phyloP scores from a whole-genome alignment of 768 basidiomycete species.

The Tulasnella sp. region DNA sequence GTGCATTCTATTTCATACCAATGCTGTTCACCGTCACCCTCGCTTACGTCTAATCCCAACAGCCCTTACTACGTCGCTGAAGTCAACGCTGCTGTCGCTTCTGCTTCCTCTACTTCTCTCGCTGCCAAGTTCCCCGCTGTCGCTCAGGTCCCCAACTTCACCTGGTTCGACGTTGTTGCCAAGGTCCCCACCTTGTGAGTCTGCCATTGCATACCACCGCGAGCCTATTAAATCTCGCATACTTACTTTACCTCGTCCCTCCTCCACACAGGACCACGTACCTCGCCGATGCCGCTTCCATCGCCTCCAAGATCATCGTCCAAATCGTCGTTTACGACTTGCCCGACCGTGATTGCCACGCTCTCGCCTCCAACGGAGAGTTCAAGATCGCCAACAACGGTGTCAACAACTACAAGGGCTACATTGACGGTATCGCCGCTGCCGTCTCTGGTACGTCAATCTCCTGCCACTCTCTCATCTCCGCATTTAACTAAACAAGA shows the following conservation, averaged over 20 bases:
- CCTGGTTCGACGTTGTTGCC: slow-evolving; percentile 50
- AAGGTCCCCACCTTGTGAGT: slow-evolving; percentile 42
- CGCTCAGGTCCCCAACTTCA: slow-evolving; percentile 55
- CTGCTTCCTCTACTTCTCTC: slow-evolving; percentile 46
- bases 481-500: background rate
- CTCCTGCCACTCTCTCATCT: background rate
- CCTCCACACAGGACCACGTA: slow-evolving; percentile 41
- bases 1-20: background rate
- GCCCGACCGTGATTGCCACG: slow-evolving; percentile 42
- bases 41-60: slow-evolving; percentile 25
- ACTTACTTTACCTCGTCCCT: too few species aligned
- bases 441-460: slow-evolving; percentile 42
- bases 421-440: slow-evolving; percentile 56
- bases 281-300: slow-evolving; percentile 46
- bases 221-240: slow-evolving; percentile 37
- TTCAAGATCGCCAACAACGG: slow-evolving; percentile 30
- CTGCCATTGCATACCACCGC: too few species aligned
- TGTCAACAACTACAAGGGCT: slow-evolving; percentile 35
- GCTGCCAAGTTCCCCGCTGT: slow-evolving; percentile 44
- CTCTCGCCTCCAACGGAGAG: slow-evolving; percentile 33
- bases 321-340: slow-evolving; percentile 44
- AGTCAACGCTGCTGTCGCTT: slow-evolving; percentile 42
- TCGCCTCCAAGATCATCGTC: slow-evolving; percentile 36
- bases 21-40: too few species aligned
- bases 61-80: slow-evolving; percentile 49